Evolutionary conservation across 148 eudicot species (phyloP), one percentile per base, ranked within the genome.

Genomic region (Spergularia marina): DNA sequence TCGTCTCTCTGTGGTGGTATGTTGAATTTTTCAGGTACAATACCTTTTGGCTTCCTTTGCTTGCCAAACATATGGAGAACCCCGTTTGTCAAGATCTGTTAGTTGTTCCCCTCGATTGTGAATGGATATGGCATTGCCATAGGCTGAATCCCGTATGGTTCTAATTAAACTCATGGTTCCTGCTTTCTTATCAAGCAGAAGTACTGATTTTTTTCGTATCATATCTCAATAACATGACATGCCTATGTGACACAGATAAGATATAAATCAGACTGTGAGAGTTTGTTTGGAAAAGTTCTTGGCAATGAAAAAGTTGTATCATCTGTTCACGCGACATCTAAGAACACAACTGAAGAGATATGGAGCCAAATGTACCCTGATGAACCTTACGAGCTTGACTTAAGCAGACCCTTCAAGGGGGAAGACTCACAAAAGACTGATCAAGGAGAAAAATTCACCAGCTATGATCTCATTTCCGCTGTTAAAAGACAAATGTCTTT

Each of bases 41-140:
- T 68, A 75, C 81, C 30, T 90, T 78, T 70, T 92, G 97, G 97
- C 92, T 92, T 66, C 97, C 97, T 15, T 73, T 90, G 87, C 86
- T 92, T 59, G 91, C 91, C 47, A 88, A 83, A 79, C 83, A 85
- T 72, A 68, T 84, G 7, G 83, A 85, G 68, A 69, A 78, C 34
- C 80, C 56, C 23, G 78, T 79, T 52, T 67, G 52, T 7, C 76
- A 86, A 70, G 89, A 85, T 56, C 92, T 94, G 40, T 82, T 92
- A 80, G 92, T 92, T 80, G 89, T 86, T 30, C 97, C 97, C 56
- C 89, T 92, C 72, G 94, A 92, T 65, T 90, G 91, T 72, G 97
- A 92, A 88, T 90, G 94, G 94, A 76, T 92, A 65, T 92, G 97
- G 97, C 94, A 92, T 18, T 92, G 92, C 74, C 97, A 92, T 82